These are phyloP conservation scores for Elsinoe necatrix DNA, from an alignment of 2,329 filamentous ascomycete genomes.

Conservation along the genomic window DNA sequence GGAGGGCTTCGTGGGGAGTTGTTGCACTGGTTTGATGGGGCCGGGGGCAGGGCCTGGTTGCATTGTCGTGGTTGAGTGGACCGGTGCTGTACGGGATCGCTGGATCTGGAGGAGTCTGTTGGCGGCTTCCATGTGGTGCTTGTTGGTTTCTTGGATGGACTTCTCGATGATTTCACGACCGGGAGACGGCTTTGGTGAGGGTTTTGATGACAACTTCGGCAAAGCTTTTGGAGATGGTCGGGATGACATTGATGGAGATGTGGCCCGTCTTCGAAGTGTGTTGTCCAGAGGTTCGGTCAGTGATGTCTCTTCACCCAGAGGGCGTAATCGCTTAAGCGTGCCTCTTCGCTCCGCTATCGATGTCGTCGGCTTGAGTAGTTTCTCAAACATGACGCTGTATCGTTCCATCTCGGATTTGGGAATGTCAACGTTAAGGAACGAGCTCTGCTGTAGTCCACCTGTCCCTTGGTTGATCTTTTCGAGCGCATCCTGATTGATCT, in stretches of 20 bases:
- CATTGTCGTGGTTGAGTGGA: slow-evolving; percentile 12
- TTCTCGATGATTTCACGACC: slow-evolving; percentile 13
- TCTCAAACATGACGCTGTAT: slow-evolving; percentile 89
- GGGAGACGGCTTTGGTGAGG: slow-evolving; percentile 3
- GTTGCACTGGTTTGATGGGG: slow-evolving; percentile 13
- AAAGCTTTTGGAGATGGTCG: slow-evolving; percentile 7
- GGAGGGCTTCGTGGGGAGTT: slow-evolving; percentile 14
- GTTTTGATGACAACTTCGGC: slow-evolving; percentile 13
- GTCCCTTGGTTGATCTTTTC: background rate
- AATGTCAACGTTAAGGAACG: slow-evolving; percentile 64
- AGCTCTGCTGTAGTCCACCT: slow-evolving; percentile 19
- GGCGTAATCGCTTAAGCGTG: slow-evolving; percentile 20
- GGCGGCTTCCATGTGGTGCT: slow-evolving; percentile 16
- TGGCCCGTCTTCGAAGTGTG: background rate
- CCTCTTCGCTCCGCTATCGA: slow-evolving; percentile 28
- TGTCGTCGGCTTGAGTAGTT: slow-evolving; percentile 49
- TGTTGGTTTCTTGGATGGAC: slow-evolving; percentile 6
- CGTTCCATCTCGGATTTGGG: slow-evolving; percentile 73
- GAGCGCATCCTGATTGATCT: background rate
- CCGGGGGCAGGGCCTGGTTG: slow-evolving; percentile 19
- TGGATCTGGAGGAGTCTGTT: slow-evolving; percentile 19
- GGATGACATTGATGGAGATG: slow-evolving; percentile 14
- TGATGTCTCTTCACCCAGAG: slow-evolving; percentile 7
- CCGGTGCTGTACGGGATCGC: slow-evolving; percentile 25
- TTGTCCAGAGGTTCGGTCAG: background rate